Evolutionary conservation across 73 alveolate genomes (phyloP), one percentile per base, ranked within the genome.

Genomic region (Stentor coeruleus): DNA sequence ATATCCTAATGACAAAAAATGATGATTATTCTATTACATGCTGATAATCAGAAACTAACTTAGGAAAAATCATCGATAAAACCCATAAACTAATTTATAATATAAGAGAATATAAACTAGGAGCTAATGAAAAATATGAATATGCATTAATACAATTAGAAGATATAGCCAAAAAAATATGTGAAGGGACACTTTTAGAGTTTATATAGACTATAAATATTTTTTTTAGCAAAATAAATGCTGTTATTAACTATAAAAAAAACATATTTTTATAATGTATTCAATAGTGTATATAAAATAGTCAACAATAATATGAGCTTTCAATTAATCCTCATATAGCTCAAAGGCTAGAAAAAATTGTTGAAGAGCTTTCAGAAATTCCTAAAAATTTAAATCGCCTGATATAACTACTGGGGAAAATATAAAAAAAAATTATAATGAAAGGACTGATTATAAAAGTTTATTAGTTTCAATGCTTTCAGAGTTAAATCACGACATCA

Each of bases 21-120:
- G 91, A 85, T 79, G 74, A 37, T 0, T 86, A 85, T 59, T 85
- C 91, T 30, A 28, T 37, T 3, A 15, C 28, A 0, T 85, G 91
- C 59, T 0, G 39, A 35, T 75, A 14, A 37, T 60, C 73, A 31
- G 42, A 74, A 40, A 74, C 73, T 60, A 33, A 28, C 3, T 28
- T 11, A 37, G 20, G 38, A 6, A 15, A 58, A 35, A 35, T 74
- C 33, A n/a, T 3, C 35, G 39, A 37, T 33, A 74, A 33, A 35
- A 60, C 55, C 26, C 73, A 31, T 20, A 57, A 57, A 57, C 73
- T 57, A 57, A 20, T 57, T n/a, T 20, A 57, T 57, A 20, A n/a
- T 57, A 57, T 57, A 57, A 57, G 73, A 31, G 35, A 20, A n/a
- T 20, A 57, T 20, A 57, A 57, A 57, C 73, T 20, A 57, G 73